Base-by-base conservation (phyloP, 441 rosid species). In the Mallotus japonicus region DNA sequence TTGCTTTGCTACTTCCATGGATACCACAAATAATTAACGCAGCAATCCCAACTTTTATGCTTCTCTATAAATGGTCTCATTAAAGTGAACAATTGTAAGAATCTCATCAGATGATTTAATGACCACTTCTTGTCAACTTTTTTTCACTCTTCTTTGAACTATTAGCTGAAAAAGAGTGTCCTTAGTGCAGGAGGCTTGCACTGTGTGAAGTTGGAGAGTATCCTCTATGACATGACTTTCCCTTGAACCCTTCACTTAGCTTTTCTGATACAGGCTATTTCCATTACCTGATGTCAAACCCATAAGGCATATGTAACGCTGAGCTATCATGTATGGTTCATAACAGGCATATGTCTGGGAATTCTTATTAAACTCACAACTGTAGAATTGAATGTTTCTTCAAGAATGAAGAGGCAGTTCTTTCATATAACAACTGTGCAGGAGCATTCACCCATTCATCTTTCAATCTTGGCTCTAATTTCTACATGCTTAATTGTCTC, bases 251-350 rank as follows among this genome's bases (percentile, higher is more conserved):
- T 24, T n/a, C 44, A 8, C 55, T 69, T 24, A 24, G 34, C 34
- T 69, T 68, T 67, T 37, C 24, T 19, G 47, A 62, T 15, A 62
- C 24, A 46, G n/a, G 44, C 67, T 15, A 49, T 62, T 40, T n/a
- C 44, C 67, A 37, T 16, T 17, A 22, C 12, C 0, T 46, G 65
- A 61, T 61, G 46, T 37, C 6, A 1, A 34, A 28, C 7, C 2
- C 46, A 42, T 42, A 42, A 42, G 46, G 46, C 46, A 8, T 42
- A 42, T 42, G 46, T 42, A 14, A 14, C 0, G 62, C 15, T 20
- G 0, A 24, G 28, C 28, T n/a, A 24, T 24, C 40, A 34, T 34
- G 5, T 34, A 34, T 34, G 4, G 40, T 34, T 34, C 4, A 34
- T 34, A 5, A 5, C 40, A 34, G 24, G 54, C 44, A 0, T n/a